phyloP scores from a whole-genome alignment of 176 grass and related monocot genomes.

The Carex littledalei region DNA sequence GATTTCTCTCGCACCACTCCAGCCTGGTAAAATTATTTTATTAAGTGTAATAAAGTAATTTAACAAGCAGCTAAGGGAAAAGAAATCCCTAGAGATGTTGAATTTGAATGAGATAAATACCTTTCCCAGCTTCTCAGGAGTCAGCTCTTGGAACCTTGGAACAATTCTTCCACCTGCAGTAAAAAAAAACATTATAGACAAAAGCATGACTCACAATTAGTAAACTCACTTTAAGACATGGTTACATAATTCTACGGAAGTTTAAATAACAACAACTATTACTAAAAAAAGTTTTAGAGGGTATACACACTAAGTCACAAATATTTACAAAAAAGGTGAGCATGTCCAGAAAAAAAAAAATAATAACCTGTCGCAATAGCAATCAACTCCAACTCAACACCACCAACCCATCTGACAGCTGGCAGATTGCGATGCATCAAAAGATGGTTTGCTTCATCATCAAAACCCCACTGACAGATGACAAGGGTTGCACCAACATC shows the following conservation, averaged over 20 bases:
- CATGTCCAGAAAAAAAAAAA: background rate
- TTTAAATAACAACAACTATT: background rate
- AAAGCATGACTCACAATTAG: background rate
- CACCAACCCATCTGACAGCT: constrained; percentile 99
- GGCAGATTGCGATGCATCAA: constrained; percentile 85
- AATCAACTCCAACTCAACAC: constrained; percentile 96
- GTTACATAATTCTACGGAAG: background rate
- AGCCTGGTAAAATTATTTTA: constrained; percentile 45
- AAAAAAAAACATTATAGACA: background rate
- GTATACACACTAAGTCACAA: background rate
- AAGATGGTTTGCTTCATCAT: constrained; percentile 98
- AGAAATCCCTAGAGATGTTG: background rate
- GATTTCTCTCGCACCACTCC: constrained; percentile 83
- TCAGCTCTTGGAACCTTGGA: constrained; percentile 90
- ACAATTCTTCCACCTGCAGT: constrained; percentile 85
- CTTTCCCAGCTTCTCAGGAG: constrained; percentile 82
- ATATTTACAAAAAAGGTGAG: background rate
- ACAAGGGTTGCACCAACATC: constrained; percentile 94
- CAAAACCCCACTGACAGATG: constrained; percentile 99
- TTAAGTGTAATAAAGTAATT: background rate
- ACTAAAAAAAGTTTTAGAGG: background rate
- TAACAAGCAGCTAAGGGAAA: background rate
- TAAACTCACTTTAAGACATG: background rate
- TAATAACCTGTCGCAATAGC: constrained; percentile 85
- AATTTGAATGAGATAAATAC: constrained; percentile 31